Evolutionary conservation across 805 yeast species (phyloP).

Genomic region (Yarrowia keelungensis): DNA sequence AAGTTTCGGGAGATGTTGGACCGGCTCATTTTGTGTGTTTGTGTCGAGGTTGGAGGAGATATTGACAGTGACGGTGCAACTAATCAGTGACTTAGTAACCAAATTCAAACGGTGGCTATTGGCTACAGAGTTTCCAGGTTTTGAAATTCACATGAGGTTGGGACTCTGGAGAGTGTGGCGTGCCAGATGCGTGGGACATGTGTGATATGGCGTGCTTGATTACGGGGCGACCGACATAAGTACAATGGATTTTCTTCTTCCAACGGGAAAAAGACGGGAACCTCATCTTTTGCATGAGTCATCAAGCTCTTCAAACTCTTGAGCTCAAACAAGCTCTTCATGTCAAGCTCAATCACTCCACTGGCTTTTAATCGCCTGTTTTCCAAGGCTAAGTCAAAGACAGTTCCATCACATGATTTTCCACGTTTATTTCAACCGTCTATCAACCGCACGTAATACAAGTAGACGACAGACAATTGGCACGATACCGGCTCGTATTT

Average conservation of each 20-base stretch:
- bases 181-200: constrained; percentile 5
- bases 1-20: constrained; percentile 25
- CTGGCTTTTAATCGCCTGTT: neutral
- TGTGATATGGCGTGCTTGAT: constrained; percentile 13
- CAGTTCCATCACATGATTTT: constrained; percentile 1
- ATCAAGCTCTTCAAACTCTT: neutral
- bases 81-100: constrained; percentile 14
- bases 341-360: constrained; percentile 4
- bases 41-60: neutral
- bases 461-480: no score
- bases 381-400: neutral
- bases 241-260: no score
- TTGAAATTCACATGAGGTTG: constrained; percentile 20
- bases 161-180: constrained; percentile 16
- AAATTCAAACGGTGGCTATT: constrained; percentile 11
- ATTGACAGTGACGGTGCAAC: neutral
- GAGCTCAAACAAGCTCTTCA: no score
- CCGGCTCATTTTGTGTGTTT: constrained; percentile 8
- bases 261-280: no score
- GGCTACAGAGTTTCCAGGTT: constrained; percentile 28
- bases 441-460: no score
- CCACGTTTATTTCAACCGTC: neutral
- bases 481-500: no score
- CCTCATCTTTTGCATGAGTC: neutral
- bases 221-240: neutral